Percentiles rank a stretch among this genome's conserved stretches.
Conservation (phyloP, 768 basidiomycete genomes). For the Collybia mongolica region DNA sequence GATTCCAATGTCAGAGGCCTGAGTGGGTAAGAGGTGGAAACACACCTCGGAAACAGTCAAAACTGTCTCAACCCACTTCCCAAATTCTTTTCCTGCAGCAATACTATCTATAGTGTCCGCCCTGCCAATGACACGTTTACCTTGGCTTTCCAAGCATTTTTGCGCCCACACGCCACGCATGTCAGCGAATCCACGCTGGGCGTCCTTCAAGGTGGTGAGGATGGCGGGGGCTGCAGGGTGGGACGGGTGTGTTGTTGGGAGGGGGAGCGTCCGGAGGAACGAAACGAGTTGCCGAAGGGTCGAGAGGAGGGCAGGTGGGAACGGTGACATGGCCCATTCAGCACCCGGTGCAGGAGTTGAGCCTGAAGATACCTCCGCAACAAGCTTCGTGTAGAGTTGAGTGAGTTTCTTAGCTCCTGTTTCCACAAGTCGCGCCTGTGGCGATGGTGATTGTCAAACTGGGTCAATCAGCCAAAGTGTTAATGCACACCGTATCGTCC, state of each 20-base stretch:
- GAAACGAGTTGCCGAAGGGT: conserved; percentile 62
- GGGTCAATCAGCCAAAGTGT: not conserved
- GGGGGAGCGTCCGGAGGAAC: conserved; percentile 69
- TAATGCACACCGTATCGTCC: conserved; percentile 46
- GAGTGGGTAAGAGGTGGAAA: conserved; percentile 2
- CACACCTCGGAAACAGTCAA: conserved; percentile 66
- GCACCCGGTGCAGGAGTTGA: conserved; percentile 61
- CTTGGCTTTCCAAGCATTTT: conserved; percentile 73
- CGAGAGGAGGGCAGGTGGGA: conserved; percentile 50
- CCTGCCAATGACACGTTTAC: conserved; percentile 65
- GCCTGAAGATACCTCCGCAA: conserved; percentile 84
- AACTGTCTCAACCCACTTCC: conserved; percentile 66
- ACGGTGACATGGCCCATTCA: conserved; percentile 51
- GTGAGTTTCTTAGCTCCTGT: conserved; percentile 81
- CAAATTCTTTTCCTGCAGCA: conserved; percentile 66
- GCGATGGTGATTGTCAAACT: conserved; percentile 1
- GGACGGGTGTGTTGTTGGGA: conserved; percentile 80
- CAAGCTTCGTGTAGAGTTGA: conserved; percentile 81
- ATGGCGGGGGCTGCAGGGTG: conserved; percentile 74
- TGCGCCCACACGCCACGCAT: conserved; percentile 81
- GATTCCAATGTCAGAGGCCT: not conserved
- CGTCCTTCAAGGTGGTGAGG: conserved; percentile 64
- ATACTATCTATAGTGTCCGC: conserved; percentile 70
- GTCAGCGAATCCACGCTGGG: conserved; percentile 80
- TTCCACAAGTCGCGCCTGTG: conserved; percentile 70